Evolutionary conservation across 1,284 basidiomycete genomes (phyloP), one percentile per base, ranked within the genome.

Genomic region (Pascua sp.): DNA sequence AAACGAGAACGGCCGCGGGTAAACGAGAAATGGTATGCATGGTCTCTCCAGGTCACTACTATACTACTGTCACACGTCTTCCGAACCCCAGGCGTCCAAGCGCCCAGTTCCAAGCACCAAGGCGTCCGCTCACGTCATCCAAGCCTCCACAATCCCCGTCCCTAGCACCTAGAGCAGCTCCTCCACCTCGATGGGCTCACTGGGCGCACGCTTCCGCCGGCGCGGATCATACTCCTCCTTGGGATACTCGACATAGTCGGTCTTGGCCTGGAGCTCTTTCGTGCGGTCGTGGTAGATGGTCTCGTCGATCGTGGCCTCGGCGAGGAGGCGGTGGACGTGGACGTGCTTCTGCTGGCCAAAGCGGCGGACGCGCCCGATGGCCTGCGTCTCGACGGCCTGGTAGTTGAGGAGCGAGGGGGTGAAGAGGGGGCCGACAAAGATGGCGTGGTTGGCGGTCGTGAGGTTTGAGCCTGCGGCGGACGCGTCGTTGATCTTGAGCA

Each of bases 371-470:
- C 92, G 88, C 53, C 92, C 92, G 46, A 94, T 86, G 0, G 92
- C 92, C 73, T 96, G 92, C 0, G 89, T 95, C 76, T 90, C 90
- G 64, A 85, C 87, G 37, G 91, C 89, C 38, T 86, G 83, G 72
- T 94, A 95, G 56, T 88, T 88, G 73, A 89, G 89, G 76, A 87
- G 83, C 18, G 64, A 85, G 82, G 37, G 83, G 80, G 16, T 90
- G 84, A 94, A 85, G 39, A 97, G 81, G 3, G 93, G 93, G 4
- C 90, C 93, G 51, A 97, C 80, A 82, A 97, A 97, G 71, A 97
- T 88, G 40, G 91, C 93, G 68, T 95, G 91, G 78, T 94, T 97
- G 13, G 94, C 93, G 16, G 85, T 86, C 1, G 93, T 96, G 68
- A 97, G 77, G 73, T 97, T 97, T 10, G 90, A 86, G 50, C 93